Conservation (phyloP, 208 protist species). For the Leptomonas seymouri region DNA sequence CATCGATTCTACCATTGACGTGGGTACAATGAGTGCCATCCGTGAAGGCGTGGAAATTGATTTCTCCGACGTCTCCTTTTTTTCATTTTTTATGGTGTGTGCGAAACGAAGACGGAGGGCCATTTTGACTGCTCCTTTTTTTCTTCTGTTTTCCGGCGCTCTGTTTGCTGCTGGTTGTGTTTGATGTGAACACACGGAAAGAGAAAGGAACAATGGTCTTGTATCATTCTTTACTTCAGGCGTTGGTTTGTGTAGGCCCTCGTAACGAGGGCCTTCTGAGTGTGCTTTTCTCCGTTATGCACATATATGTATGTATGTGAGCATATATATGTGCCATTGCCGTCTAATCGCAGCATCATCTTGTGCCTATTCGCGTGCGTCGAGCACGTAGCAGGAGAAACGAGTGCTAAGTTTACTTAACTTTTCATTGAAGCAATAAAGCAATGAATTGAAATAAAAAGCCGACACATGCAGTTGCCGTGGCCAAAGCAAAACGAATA, state of each 20-base stretch:
- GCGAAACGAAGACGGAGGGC: not conserved
- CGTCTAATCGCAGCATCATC: not conserved
- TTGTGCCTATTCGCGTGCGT: not conserved
- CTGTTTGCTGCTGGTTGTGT: not conserved
- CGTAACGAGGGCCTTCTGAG: too few relatives aligned
- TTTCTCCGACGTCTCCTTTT: not conserved
- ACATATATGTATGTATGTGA: too few relatives aligned
- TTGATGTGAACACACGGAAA: not conserved
- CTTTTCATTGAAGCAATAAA: not conserved
- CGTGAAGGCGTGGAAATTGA: too few relatives aligned
- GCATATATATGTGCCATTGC: not conserved
- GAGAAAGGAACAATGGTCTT: not conserved
- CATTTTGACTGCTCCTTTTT: conserved; percentile 13
- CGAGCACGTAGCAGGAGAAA: not conserved
- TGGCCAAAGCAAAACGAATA: too few relatives aligned
- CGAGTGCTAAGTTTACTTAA: not conserved
- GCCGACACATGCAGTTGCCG: too few relatives aligned
- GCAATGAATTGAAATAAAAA: not conserved
- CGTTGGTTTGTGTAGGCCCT: not conserved
- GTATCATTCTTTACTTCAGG: not conserved
- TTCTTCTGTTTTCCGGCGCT: not conserved
- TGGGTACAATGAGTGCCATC: too few relatives aligned
- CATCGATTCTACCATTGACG: too few relatives aligned
- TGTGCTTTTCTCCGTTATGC: not conserved
- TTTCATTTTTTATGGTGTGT: conserved; percentile 2